Evolutionary conservation across 371 early-diverging fungal genomes (phyloP), one percentile per base, ranked within the genome.

Genomic region (Rhizopus arrhizus): DNA sequence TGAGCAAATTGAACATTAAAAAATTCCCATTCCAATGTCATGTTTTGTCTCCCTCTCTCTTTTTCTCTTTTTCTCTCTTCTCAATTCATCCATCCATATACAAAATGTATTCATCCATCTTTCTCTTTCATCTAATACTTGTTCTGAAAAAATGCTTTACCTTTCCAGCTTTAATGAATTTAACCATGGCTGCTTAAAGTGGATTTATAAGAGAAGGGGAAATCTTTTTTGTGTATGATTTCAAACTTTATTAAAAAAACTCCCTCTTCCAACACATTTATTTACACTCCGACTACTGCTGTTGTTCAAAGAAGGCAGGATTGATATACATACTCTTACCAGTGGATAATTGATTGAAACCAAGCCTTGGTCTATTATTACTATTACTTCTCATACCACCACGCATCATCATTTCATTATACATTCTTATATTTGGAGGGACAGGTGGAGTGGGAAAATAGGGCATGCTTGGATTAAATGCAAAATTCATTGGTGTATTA

Each of bases 121-220:
- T 2, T 48, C 9, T 48, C 9, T 31, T 43, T n/a, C 40, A 38
- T 38, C 40, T 5, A 38, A 11, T 13, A 11, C 6, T 43, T 15
- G n/a, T 43, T n/a, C 6, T 43, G 36, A 28, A 29, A 29, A 15
- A 38, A 11, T 38, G 40, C 40, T 40, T 38, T 73, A 80, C 80
- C 80, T 85, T 88, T 66, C 86, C 86, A 73, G 80, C 81, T 83
- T 90, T 88, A 64, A 90, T 76, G 87, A 90, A 89, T 76, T 88
- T 88, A 80, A 87, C 89, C 89, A 89, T 89, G 43, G 58, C 74
- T 62, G 71, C 40, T 70, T 56, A 53, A 56, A 43, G 51, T 43
- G 43, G 43, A 43, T 71, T 59, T 64, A 64, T 65, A 65, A 62
- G 57, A 62, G 66, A 73, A 66, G 70, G 65, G 65, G 64, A 61